Base-by-base conservation (phyloP, 192 early-diverging fungal genomes). In the Helicostylum pulchrum region DNA sequence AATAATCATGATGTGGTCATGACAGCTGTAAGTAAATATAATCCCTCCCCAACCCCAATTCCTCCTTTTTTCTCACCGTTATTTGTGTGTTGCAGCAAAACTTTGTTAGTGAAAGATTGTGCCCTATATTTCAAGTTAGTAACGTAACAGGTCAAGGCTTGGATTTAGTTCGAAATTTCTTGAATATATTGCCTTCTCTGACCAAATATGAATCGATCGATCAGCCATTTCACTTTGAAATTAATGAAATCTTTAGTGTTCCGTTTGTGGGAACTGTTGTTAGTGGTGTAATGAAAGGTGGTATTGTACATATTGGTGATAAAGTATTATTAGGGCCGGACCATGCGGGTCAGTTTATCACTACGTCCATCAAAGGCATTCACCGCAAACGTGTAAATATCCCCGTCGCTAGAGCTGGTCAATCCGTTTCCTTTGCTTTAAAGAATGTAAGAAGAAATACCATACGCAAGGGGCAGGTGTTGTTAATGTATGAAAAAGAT, bases 181-280 rank as follows among this genome's bases (percentile, higher is more conserved):
- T 97, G 53, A 97, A 97, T 61, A 75, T 95, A 3, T 70, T 97
- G 48, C 89, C 88, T 2, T 75, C 82, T 31, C 68, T 77, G 64
- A 78, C 78, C 65, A 78, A 84, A 56, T 91, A 88, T 74, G 80
- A 90, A 43, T 30, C 14, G 3, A 51, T 67, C 6, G 71, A 59
- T 4, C 67, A 77, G 39, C 81, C 83, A 44, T 83, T 92, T 59
- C 89, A 91, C 43, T 95, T 82, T 55, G 87, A 93, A 52, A 92
- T 97, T 64, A 94, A 87, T 50, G 95, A 97, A 72, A 93, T 89
- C 0, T 97, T 94, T 68, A 82, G 82, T 4, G 95, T 97, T 9
- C 95, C 95, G 7, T 91, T 90, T 66, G 93, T 94, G 7, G 90
- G 92, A 52, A 97, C 95, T 1, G 93, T 97, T 6, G 95, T 94